phyloP scores from a whole-genome alignment of 2,329 filamentous ascomycete genomes.

The Epichloe scottii region DNA sequence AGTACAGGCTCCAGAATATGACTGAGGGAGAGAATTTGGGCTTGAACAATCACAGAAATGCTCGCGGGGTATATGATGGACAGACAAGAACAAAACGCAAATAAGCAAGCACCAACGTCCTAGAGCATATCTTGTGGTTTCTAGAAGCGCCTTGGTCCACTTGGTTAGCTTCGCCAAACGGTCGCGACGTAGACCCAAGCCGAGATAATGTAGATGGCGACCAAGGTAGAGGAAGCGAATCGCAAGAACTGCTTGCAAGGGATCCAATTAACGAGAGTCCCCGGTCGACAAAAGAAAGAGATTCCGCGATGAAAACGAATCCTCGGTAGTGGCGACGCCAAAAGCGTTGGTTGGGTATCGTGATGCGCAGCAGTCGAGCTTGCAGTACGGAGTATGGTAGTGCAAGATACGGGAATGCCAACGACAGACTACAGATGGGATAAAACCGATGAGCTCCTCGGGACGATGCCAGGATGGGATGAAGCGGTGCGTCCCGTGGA shows the following conservation, averaged over 20 bases:
- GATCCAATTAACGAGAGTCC: background rate
- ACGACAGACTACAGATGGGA: background rate
- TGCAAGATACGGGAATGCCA: background rate
- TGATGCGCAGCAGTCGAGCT: background rate
- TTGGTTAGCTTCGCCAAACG: background rate
- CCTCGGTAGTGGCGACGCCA: background rate
- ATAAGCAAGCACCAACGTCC: background rate
- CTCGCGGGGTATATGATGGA: background rate
- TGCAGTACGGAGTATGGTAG: background rate
- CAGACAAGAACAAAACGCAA: background rate
- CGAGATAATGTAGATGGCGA: background rate
- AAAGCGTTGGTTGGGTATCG: constrained; percentile 2
- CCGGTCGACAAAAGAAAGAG: background rate
- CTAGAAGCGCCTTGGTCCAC: background rate
- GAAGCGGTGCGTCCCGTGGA: background rate
- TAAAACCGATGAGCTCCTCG: background rate
- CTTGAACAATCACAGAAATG: background rate
- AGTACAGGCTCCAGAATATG: background rate
- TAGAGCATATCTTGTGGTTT: constrained; percentile 9
- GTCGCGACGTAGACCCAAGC: background rate
- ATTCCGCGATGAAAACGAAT: background rate
- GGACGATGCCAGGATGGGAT: background rate
- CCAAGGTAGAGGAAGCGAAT: background rate
- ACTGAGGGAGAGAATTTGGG: background rate
- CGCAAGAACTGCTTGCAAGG: background rate